phyloP scores from a whole-genome alignment of 164 flowering plant species.

The Magnolia sinica region DNA sequence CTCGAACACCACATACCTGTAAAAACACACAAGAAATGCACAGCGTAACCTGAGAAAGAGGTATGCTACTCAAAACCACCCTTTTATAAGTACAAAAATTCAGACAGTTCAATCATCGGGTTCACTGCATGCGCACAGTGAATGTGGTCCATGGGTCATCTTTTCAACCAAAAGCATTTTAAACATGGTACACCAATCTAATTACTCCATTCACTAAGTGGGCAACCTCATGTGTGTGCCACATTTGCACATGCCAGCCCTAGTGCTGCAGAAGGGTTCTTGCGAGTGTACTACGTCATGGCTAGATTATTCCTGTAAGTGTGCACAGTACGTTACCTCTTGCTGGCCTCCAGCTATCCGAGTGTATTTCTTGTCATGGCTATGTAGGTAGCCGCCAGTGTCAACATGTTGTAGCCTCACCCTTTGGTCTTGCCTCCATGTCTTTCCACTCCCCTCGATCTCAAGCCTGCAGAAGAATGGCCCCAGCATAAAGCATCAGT shows the following conservation, averaged over 20 bases:
- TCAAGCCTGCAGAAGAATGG: constrained; percentile 45
- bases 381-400: constrained; percentile 85
- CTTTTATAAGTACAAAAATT: background rate
- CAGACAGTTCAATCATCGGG: background rate
- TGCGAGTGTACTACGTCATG: no score
- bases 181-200: no score
- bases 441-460: constrained; percentile 86
- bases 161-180: no score
- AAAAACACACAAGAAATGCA: background rate
- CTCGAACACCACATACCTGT: constrained; percentile 88
- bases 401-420: constrained; percentile 89
- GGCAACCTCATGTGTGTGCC: no score
- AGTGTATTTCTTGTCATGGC: constrained; percentile 89
- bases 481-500: background rate
- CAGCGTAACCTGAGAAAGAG: background rate
- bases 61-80: background rate
- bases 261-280: no score
- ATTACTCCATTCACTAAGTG: no score
- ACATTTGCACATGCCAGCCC: no score
- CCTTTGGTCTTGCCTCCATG: constrained; percentile 95
- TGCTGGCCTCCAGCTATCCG: constrained; percentile 97
- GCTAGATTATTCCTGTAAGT: background rate
- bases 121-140: background rate
- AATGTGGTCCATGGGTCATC: no score
- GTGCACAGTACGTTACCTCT: constrained; percentile 52